Evolutionary conservation across 2,329 filamentous ascomycete genomes (phyloP).

Genomic region (Ilyonectria mors-panacis): DNA sequence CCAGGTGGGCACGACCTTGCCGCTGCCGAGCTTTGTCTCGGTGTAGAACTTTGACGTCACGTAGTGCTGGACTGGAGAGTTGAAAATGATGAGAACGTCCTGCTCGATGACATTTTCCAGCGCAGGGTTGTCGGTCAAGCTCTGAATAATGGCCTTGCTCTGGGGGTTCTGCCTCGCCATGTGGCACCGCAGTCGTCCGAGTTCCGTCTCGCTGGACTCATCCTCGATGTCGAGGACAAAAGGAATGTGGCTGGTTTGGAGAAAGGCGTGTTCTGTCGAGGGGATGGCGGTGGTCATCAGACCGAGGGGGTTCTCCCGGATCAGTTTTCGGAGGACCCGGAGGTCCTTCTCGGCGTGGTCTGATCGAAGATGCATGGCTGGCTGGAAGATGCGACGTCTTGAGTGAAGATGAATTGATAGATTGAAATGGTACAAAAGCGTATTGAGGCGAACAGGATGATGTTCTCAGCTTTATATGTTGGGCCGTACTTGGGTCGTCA

Average conservation of each 20-base stretch:
- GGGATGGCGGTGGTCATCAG: slow-evolving; percentile 74
- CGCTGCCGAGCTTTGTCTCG: slow-evolving; percentile 74
- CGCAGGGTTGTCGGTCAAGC: slow-evolving; percentile 37
- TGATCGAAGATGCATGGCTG: slow-evolving; percentile 70
- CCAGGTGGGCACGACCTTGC: slow-evolving; percentile 80
- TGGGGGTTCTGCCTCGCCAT: slow-evolving; percentile 76
- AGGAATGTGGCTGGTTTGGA: slow-evolving; percentile 74
- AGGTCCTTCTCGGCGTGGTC: slow-evolving; percentile 67
- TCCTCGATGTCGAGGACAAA: slow-evolving; percentile 69
- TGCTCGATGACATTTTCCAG: slow-evolving; percentile 55
- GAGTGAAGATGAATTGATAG: background rate
- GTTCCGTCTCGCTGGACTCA: slow-evolving; percentile 57
- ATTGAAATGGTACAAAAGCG: background rate
- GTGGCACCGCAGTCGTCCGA: slow-evolving; percentile 70
- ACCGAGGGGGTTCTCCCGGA: slow-evolving; percentile 73
- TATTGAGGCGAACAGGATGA: background rate
- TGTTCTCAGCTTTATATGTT: slow-evolving; percentile 1
- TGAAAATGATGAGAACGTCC: slow-evolving; percentile 77
- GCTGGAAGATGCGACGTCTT: background rate
- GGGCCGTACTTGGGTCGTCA: background rate
- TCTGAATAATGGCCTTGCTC: slow-evolving; percentile 71
- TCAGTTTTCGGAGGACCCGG: slow-evolving; percentile 66
- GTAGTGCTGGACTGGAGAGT: slow-evolving; percentile 71
- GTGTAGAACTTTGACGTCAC: slow-evolving; percentile 79
- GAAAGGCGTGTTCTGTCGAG: slow-evolving; percentile 62